These are phyloP conservation scores for Tuber microsphaerosporum DNA, from an alignment of 495 filamentous ascomycete genomes.

Conservation along the genomic window DNA sequence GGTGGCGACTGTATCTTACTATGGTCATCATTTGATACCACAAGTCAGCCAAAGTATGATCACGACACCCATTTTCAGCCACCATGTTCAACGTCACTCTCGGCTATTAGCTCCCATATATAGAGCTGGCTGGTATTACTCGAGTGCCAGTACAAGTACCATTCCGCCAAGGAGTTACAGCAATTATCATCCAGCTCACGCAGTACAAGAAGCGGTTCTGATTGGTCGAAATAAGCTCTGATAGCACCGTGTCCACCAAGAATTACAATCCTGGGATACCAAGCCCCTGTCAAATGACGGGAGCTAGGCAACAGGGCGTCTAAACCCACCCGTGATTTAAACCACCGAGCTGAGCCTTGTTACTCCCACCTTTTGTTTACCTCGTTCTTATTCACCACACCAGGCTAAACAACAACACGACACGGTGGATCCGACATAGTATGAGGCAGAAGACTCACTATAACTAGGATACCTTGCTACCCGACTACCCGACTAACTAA, in stretches of 20 bases:
- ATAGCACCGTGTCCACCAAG: not conserved
- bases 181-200: not conserved
- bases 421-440: not conserved
- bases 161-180: not conserved
- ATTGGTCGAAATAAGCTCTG: not conserved
- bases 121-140: no score
- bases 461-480: not conserved
- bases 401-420: not conserved
- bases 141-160: no score
- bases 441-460: not conserved
- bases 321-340: not conserved
- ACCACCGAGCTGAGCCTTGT: not conserved
- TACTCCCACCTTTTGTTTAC: not conserved
- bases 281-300: not conserved
- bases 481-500: not conserved
- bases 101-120: not conserved
- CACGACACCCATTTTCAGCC: not conserved
- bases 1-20: no score
- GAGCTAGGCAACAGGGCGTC: not conserved
- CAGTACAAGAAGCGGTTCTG: not conserved
- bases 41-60: not conserved
- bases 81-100: not conserved
- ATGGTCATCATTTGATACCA: not conserved
- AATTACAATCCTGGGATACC: not conserved
- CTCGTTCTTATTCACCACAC: not conserved